phyloP scores from a whole-genome alignment of 1,139 yeast genomes.

The Candida glucosophila region DNA sequence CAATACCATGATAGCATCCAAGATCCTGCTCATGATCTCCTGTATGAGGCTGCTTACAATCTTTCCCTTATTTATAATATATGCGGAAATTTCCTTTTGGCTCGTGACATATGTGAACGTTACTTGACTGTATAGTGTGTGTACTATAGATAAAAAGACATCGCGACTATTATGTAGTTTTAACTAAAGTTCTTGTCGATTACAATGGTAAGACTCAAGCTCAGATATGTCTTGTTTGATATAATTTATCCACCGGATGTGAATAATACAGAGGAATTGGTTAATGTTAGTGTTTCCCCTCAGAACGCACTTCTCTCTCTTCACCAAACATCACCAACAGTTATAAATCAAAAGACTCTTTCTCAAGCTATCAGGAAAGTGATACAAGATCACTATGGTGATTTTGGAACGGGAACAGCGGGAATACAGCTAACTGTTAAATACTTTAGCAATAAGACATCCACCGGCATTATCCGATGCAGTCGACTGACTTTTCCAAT shows the following conservation, averaged over 20 bases:
- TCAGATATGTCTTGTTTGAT: conserved; percentile 77
- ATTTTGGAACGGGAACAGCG: conserved; percentile 63
- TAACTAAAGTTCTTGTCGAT: too few species aligned
- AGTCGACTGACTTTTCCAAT: conserved; percentile 55
- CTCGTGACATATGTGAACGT: conserved; percentile 53
- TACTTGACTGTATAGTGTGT: conserved; percentile 40
- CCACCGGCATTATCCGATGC: conserved; percentile 79
- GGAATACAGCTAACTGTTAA: conserved; percentile 57
- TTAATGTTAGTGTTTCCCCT: conserved; percentile 18
- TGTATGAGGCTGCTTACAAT: conserved; percentile 80
- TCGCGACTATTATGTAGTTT: too few species aligned
- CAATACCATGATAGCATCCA: conserved; percentile 18
- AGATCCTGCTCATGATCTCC: conserved; percentile 43
- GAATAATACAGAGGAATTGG: conserved; percentile 5
- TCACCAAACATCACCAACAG: conserved; percentile 41
- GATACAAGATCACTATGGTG: conserved; percentile 62
- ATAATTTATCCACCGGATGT: conserved; percentile 51
- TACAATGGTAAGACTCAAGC: conserved; percentile 84
- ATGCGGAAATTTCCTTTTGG: conserved; percentile 63
- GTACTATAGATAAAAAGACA: too few species aligned
- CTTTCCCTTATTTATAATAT: conserved; percentile 63
- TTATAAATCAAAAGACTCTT: conserved; percentile 37
- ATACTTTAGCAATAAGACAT: conserved; percentile 74
- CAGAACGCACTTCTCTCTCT: conserved; percentile 33
- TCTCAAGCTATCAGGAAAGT: conserved; percentile 46